Conservation (phyloP, 192 early-diverging fungal species). For the Podila epicladia region DNA sequence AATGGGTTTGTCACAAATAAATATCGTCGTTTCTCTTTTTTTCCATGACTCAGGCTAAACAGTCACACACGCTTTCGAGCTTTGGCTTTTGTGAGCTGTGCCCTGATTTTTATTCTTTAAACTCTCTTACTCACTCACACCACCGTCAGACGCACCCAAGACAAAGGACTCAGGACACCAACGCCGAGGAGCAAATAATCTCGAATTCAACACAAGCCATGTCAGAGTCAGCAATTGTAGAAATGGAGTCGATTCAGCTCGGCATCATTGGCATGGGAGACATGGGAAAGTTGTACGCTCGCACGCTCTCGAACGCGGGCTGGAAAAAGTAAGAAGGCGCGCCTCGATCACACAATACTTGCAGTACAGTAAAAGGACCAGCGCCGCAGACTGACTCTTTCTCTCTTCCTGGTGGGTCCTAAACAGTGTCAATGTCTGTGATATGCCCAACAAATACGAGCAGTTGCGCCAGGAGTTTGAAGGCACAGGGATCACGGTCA, state of each 20-base stretch:
- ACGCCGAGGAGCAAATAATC: background rate
- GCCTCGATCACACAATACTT: background rate
- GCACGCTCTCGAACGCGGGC: constrained; percentile 73
- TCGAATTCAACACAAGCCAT: background rate
- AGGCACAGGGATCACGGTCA: constrained; percentile 67
- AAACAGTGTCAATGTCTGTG: constrained; percentile 86
- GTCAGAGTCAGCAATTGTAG: constrained; percentile 18
- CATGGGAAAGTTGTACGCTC: constrained; percentile 94
- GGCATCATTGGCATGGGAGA: constrained; percentile 96
- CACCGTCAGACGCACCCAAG: background rate
- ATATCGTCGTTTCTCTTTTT: background rate
- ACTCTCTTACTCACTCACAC: background rate
- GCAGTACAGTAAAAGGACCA: background rate
- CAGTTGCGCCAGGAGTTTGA: constrained; percentile 68
- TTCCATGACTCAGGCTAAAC: background rate
- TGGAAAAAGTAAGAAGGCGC: constrained; percentile 71
- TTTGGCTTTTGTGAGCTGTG: background rate
- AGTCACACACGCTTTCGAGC: background rate
- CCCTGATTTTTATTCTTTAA: background rate
- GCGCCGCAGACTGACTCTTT: background rate
- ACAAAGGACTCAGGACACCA: background rate
- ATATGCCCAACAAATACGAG: constrained; percentile 80
- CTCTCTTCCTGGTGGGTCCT: background rate
- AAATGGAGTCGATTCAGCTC: constrained; percentile 74
- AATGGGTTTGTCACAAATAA: background rate